These are phyloP conservation scores for Mortierella sp. DNA, from an alignment of 371 early-diverging fungal species.

Conservation along the genomic window DNA sequence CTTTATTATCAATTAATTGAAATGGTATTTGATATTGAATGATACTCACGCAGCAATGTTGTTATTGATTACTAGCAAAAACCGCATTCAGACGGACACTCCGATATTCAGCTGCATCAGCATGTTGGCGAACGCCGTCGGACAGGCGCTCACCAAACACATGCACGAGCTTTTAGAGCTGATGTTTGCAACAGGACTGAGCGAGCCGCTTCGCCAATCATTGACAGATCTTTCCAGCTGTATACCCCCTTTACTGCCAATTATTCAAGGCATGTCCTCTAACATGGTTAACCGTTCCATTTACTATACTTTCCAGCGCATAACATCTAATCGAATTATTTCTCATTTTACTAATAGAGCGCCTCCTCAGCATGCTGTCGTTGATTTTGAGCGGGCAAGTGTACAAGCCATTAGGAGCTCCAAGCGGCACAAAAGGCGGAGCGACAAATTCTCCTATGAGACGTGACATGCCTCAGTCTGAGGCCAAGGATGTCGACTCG, in stretches of 20 bases:
- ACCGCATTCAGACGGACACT: conserved; percentile 73
- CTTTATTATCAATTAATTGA: background rate
- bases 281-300: too few relatives aligned
- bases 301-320: background rate
- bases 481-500: conserved; percentile 80
- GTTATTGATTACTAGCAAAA: conserved; percentile 58
- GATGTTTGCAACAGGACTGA: conserved; percentile 93
- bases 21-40: background rate
- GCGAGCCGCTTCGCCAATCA: conserved; percentile 85
- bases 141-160: conserved; percentile 88
- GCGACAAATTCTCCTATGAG: conserved; percentile 57
- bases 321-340: background rate
- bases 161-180: conserved; percentile 91
- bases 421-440: conserved; percentile 57
- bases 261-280: conserved; percentile 83
- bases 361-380: conserved; percentile 91
- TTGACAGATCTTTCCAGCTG: conserved; percentile 84
- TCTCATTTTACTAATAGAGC: conserved; percentile 70
- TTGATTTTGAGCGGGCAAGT: conserved; percentile 88
- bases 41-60: background rate
- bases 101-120: conserved; percentile 90
- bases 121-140: conserved; percentile 91
- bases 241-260: conserved; percentile 85
- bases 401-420: conserved; percentile 88
- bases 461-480: conserved; percentile 64